Base-by-base conservation (phyloP, 805 yeast species). In the Wickerhamomyces mucosus region DNA sequence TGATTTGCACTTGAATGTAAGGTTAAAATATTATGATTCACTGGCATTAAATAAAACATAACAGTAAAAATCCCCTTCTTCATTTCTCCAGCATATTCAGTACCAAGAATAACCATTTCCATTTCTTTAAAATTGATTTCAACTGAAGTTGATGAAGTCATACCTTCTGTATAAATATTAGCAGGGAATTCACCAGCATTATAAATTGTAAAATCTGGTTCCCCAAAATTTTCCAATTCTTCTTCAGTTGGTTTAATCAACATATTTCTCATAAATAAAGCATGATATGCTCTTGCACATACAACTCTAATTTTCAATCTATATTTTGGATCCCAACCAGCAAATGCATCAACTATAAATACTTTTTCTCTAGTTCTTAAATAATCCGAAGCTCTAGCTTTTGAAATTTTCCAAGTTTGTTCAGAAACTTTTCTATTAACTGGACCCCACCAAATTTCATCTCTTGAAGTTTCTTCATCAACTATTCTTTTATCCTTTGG, bases 11-110 rank as follows among this genome's bases (percentile, higher is more conserved):
- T 83, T 3, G 96, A 88, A 64, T 89, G 97, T 58, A 89, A 72
- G 25, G 97, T 92, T 56, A 89, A 75, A 38, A 89, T 86, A 51
- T 83, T 63, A 69, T 88, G 82, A 60, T 73, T 84, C 48, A 92
- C 78, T 35, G 98, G 98, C 96, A 88, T 88, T 60, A 92, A 70
- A 71, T 89, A 89, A 67, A 92, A 89, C 98, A 89, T 89, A 39
- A 89, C 97, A 15, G 97, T 86, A 74, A 89, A 86, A 53, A 89
- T 86, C 67, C 98, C 98, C 70, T 89, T 89, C 72, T 89, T 89
- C 98, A 89, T 89, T 70, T 89, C 98, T 53, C 98, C 98, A 34
- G 98, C 98, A 56, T 89, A 89, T 69, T 89, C 98, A 27, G 97
- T 89, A 63, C 98, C 98, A 50, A 92, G 71, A 53, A 89, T 92